These are phyloP conservation scores for Rubia tinctorum DNA, from an alignment of 305 asterid genomes.

Conservation along the genomic window DNA sequence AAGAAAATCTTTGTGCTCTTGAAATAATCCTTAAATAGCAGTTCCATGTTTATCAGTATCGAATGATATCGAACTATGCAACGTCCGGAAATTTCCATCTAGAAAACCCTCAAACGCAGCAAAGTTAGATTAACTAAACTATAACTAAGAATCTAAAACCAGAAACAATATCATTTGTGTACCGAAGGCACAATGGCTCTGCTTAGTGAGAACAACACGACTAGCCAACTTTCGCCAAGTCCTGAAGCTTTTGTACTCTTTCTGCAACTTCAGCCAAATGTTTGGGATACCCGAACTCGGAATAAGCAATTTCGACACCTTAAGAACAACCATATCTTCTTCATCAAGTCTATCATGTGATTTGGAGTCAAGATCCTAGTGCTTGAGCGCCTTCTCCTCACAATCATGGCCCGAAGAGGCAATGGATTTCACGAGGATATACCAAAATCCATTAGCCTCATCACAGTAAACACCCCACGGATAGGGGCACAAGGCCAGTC, in stretches of 20 bases:
- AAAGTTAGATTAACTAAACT: background rate
- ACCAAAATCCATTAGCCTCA: constrained; percentile 45
- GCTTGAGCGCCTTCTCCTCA: no score
- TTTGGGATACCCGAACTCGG: constrained; percentile 24
- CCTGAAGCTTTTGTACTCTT: constrained; percentile 80
- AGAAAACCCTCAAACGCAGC: background rate
- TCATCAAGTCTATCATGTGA: background rate
- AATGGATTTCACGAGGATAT: constrained; percentile 36
- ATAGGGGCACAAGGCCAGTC: background rate
- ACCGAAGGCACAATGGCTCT: constrained; percentile 48
- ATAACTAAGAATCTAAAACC: background rate
- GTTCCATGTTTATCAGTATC: constrained; percentile 81
- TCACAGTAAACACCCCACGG: constrained; percentile 50
- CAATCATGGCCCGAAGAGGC: background rate
- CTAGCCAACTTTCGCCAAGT: constrained; percentile 82
- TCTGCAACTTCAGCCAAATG: constrained; percentile 82
- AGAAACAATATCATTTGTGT: background rate
- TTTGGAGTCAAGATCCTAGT: constrained; percentile 25
- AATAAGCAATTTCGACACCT: constrained; percentile 16
- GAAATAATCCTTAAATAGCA: constrained; percentile 77
- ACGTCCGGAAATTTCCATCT: constrained; percentile 86
- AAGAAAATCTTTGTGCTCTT: constrained; percentile 88
- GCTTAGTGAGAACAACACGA: constrained; percentile 79
- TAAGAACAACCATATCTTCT: constrained; percentile 1
- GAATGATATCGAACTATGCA: constrained; percentile 88